phyloP scores from a whole-genome alignment of 2,329 filamentous ascomycete species.

The Huntiella decipiens region DNA sequence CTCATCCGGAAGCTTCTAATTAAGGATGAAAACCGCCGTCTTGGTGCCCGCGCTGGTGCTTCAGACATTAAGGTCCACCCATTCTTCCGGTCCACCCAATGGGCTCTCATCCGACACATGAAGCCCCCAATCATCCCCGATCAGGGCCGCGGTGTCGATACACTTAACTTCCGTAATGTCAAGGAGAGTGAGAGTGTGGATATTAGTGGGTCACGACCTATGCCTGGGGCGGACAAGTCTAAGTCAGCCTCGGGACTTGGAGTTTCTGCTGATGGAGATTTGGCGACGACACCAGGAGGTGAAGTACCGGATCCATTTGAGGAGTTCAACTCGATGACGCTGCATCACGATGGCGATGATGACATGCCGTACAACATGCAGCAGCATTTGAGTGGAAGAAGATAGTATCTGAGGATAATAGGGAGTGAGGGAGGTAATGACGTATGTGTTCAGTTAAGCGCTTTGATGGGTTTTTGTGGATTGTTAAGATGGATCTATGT shows the following conservation, averaged over 20 bases:
- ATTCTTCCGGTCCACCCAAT: slow-evolving; percentile 91
- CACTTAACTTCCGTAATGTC: slow-evolving; percentile 91
- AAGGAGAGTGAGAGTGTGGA: slow-evolving; percentile 96
- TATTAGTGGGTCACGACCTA: slow-evolving; percentile 41
- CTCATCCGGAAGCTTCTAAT: slow-evolving; percentile 91
- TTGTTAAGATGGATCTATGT: background rate
- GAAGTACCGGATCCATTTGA: slow-evolving; percentile 83
- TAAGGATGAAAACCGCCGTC: slow-evolving; percentile 86
- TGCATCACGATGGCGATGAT: slow-evolving; percentile 89
- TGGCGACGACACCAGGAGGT: slow-evolving; percentile 68
- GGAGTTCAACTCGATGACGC: slow-evolving; percentile 94
- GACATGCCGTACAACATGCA: slow-evolving; percentile 20
- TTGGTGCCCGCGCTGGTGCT: slow-evolving; percentile 84
- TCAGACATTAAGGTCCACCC: slow-evolving; percentile 92
- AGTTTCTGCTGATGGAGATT: slow-evolving; percentile 13
- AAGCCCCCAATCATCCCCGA: slow-evolving; percentile 94
- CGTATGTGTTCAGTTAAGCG: background rate
- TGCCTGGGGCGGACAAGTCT: slow-evolving; percentile 14
- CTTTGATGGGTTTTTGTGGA: background rate
- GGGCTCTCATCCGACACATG: slow-evolving; percentile 92
- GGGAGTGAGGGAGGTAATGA: background rate
- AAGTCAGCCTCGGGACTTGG: background rate
- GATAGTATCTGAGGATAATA: background rate
- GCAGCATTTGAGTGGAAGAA: slow-evolving; percentile 14
- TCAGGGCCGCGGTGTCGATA: slow-evolving; percentile 77